Conservation (phyloP, 2,329 filamentous ascomycete species). For the Cladosporium halotolerans region DNA sequence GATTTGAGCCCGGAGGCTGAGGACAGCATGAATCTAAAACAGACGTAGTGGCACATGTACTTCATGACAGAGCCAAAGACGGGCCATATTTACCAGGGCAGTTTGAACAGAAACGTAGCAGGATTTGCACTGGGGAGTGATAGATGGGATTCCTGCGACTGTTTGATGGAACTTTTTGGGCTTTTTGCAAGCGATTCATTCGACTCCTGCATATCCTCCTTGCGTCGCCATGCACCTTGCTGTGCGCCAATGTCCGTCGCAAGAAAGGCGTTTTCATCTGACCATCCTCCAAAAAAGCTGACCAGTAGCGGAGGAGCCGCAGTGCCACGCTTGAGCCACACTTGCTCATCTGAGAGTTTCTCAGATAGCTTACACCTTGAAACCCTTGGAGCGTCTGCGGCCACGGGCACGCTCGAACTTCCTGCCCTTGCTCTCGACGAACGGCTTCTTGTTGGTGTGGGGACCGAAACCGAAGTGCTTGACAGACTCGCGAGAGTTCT, state of each 20-base stretch:
- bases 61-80: too few species aligned
- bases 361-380: constrained; percentile 82
- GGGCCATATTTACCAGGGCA: too few species aligned
- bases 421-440: constrained; percentile 96
- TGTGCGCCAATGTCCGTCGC: constrained; percentile 6
- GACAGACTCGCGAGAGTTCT: constrained; percentile 95
- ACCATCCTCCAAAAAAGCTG: constrained; percentile 1
- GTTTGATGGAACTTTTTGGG: constrained; percentile 1
- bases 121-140: too few species aligned
- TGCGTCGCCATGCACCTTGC: constrained; percentile 7
- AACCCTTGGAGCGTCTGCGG: constrained; percentile 95
- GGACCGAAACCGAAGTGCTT: constrained; percentile 99
- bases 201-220: constrained; percentile 5
- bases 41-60: too few species aligned
- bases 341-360: neutral
- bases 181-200: constrained; percentile 9
- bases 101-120: too few species aligned
- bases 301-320: neutral
- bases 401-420: constrained; percentile 99
- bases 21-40: too few species aligned
- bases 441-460: constrained; percentile 98
- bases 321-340: neutral
- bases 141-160: neutral
- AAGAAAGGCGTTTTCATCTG: neutral
- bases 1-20: too few species aligned